Evolutionary conservation across 2,329 filamentous ascomycete genomes (phyloP), one percentile per base, ranked within the genome.

Genomic region (Venturiaceae sp.): DNA sequence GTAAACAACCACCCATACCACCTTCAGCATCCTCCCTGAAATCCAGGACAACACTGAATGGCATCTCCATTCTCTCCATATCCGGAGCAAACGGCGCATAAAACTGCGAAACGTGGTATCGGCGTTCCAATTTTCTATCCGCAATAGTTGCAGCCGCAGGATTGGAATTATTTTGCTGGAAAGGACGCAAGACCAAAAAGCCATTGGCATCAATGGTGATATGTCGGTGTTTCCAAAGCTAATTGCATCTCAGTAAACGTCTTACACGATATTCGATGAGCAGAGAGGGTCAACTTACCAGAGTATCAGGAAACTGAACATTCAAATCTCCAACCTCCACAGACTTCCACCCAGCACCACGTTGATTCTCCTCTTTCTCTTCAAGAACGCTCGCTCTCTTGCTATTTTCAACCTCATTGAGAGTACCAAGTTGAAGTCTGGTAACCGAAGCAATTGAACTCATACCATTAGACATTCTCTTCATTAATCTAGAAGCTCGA

Each of bases 281-380:
- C n/a, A n/a, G n/a, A n/a, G n/a, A n/a, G 8, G 36, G 9, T 30
- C n/a, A 53, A 67, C 76, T 67, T 69, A 78, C 77, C 52, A 99
- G 79, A 58, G 90, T 95, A 69, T 97, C 92, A 0, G 94, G 94
- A 69, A 99, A 96, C 70, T 99, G 94, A 11, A 97, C 89, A 66
- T 99, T 97, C 62, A 99, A 86, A 67, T 96, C 90, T 53, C 92
- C 90, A 71, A 95, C 81, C 62, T 87, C 85, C 3, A 89, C 79
- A 28, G 86, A 79, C 56, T 84, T 75, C 36, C 74, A 75, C 54
- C 44, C 44, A 50, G 21, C 44, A 30, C 23, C 44, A 50, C 26
- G 44, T 6, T 30, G 44, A 5, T 50, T 30, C 19, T 50, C 44
- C 19, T 30, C 44, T 26, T 71, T 74, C 61, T 77, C 75, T 8